phyloP scores from a whole-genome alignment of 805 yeast genomes.

The Cyberlindnera petersonii region DNA sequence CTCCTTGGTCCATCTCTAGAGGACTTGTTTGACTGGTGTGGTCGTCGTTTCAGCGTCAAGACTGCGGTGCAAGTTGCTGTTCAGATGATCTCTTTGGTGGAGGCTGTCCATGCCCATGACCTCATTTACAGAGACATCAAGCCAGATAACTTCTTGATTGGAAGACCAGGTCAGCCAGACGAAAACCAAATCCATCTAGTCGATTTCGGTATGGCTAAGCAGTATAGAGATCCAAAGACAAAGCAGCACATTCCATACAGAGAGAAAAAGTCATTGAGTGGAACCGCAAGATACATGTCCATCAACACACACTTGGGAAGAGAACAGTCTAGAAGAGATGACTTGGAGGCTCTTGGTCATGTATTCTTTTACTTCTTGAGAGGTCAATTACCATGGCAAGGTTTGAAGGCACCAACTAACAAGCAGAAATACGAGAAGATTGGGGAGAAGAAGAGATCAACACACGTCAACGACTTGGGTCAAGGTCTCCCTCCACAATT shows the following conservation, averaged over 20 bases:
- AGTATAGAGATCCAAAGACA: slow-evolving; percentile 74
- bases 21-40: slow-evolving; percentile 87
- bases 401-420: slow-evolving; percentile 84
- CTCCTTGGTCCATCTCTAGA: slow-evolving; percentile 77
- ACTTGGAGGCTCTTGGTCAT: slow-evolving; percentile 76
- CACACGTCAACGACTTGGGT: slow-evolving; percentile 57
- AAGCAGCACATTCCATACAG: slow-evolving; percentile 80
- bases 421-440: slow-evolving; percentile 79
- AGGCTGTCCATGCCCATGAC: slow-evolving; percentile 72
- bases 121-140: slow-evolving; percentile 77
- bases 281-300: slow-evolving; percentile 86
- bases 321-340: slow-evolving; percentile 81
- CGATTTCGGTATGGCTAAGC: slow-evolving; percentile 87
- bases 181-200: slow-evolving; percentile 69
- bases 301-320: slow-evolving; percentile 84
- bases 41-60: slow-evolving; percentile 64
- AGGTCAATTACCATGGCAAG: slow-evolving; percentile 87
- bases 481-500: slow-evolving; percentile 67
- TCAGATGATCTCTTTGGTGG: slow-evolving; percentile 72
- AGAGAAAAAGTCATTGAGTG: slow-evolving; percentile 74
- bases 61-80: slow-evolving; percentile 72
- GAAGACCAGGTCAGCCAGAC: slow-evolving; percentile 54
- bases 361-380: slow-evolving; percentile 75
- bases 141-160: slow-evolving; percentile 78
- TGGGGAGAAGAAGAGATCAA: slow-evolving; percentile 73